Percentiles rank a stretch among this genome's conserved stretches.
phyloP scores from a whole-genome alignment of 495 filamentous ascomycete species.

The Xylaria flabelliformis region DNA sequence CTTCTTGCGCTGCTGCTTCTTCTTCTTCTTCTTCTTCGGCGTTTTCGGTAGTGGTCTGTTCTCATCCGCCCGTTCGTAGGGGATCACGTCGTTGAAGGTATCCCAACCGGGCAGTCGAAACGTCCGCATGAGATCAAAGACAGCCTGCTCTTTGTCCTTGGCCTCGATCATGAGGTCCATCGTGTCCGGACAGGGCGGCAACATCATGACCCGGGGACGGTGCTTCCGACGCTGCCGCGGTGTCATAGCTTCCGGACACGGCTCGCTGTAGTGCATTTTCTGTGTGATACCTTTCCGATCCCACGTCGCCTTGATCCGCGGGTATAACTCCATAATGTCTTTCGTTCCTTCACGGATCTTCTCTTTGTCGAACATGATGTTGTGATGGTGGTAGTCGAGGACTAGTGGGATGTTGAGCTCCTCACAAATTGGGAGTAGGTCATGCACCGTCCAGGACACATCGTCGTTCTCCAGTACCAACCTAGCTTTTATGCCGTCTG shows the following conservation, averaged over 20 bases:
- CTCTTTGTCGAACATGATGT: constrained; percentile 80
- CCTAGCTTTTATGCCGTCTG: constrained; percentile 74
- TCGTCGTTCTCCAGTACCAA: constrained; percentile 96
- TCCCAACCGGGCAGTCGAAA: constrained; percentile 83
- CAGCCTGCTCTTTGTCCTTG: constrained; percentile 97
- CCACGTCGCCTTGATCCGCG: constrained; percentile 84
- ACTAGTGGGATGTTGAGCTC: constrained; percentile 92
- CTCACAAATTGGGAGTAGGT: constrained; percentile 88
- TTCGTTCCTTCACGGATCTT: constrained; percentile 83
- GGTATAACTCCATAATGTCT: constrained; percentile 70
- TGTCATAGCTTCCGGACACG: constrained; percentile 75
- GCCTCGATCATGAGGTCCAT: constrained; percentile 99
- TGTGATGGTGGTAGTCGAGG: constrained; percentile 94
- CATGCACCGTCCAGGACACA: constrained; percentile 86
- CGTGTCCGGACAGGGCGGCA: constrained; percentile 80
- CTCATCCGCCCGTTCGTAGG: constrained; percentile 78
- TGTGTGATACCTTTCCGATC: constrained; percentile 82
- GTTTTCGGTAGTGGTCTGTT: constrained; percentile 63
- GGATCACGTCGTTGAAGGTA: constrained; percentile 76
- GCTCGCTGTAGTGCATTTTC: constrained; percentile 97
- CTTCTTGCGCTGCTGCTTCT: constrained; percentile 50
- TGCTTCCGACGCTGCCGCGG: constrained; percentile 81
- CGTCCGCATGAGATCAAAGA: constrained; percentile 90
- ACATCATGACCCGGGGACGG: constrained; percentile 71
- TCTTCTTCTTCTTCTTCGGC: constrained; percentile 61